Conservation (phyloP, 2,329 filamentous ascomycete species). For the Beauveria sp. region DNA sequence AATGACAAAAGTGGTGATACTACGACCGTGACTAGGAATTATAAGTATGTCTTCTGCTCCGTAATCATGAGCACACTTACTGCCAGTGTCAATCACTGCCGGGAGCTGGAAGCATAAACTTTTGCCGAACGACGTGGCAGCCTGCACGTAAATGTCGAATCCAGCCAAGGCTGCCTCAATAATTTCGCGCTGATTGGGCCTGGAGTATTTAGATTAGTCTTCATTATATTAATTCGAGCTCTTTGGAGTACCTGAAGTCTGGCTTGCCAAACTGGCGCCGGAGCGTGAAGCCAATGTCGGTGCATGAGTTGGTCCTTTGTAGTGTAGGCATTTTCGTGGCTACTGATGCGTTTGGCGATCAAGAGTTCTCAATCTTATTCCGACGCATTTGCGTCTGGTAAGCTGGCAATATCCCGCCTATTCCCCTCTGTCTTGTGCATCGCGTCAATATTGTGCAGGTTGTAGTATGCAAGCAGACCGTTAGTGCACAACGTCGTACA, state of each 20-base stretch:
- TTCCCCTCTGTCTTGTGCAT: neutral
- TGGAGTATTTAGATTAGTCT: constrained; percentile 23
- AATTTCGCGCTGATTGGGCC: constrained; percentile 80
- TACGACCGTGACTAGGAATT: constrained; percentile 67
- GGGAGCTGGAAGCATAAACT: constrained; percentile 89
- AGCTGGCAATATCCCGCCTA: neutral
- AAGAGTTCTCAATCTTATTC: neutral
- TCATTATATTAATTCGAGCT: neutral
- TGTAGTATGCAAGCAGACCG: neutral
- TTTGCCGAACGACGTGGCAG: constrained; percentile 85
- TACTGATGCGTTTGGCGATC: neutral
- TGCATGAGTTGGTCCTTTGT: constrained; percentile 39
- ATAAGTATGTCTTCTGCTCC: neutral
- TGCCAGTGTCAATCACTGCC: constrained; percentile 78
- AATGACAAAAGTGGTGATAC: constrained; percentile 82
- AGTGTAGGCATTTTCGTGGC: constrained; percentile 30
- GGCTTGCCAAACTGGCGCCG: constrained; percentile 65
- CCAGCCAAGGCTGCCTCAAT: constrained; percentile 73
- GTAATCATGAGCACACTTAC: constrained; percentile 39
- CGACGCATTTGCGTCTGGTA: neutral
- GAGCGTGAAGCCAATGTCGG: constrained; percentile 68
- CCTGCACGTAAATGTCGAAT: constrained; percentile 89
- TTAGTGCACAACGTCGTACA: neutral
- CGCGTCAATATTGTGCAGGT: neutral
- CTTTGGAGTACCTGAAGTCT: constrained; percentile 54